A percentile compares a stretch with the other conserved stretches of the same genome.
phyloP scores from a whole-genome alignment of 805 yeast species.

The Yamadazyma nakazawae region DNA sequence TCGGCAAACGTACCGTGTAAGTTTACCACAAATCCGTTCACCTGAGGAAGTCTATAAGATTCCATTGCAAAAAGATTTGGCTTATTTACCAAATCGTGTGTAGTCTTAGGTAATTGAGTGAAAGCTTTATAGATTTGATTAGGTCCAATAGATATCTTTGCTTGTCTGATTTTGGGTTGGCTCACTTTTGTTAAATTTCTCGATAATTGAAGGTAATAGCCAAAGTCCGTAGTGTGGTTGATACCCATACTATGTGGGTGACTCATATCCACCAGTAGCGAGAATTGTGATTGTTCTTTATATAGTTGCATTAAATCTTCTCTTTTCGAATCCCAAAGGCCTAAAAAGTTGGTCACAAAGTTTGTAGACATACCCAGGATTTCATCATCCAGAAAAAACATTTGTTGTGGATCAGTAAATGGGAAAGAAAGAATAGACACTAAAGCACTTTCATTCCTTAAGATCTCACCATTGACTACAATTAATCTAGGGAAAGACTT shows the following conservation, averaged over 20 bases:
- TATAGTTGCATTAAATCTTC: conserved; percentile 67
- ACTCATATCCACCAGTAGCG: conserved; percentile 69
- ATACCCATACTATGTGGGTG: conserved; percentile 48
- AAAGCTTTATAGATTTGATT: conserved; percentile 62
- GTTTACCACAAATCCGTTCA: conserved; percentile 72
- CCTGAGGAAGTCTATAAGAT: conserved; percentile 63
- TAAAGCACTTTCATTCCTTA: conserved; percentile 71
- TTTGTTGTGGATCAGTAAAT: conserved; percentile 49
- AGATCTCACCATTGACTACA: conserved; percentile 70
- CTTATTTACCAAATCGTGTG: conserved; percentile 61
- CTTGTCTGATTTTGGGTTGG: conserved; percentile 50
- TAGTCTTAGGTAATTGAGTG: conserved; percentile 69
- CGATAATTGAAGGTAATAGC: conserved; percentile 67
- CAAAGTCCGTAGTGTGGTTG: conserved; percentile 39
- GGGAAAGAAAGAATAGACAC: conserved; percentile 53
- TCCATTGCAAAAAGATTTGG: conserved; percentile 77
- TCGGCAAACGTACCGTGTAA: conserved; percentile 88
- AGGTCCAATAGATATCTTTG: conserved; percentile 65
- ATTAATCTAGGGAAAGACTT: conserved; percentile 75
- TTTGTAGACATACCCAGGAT: conserved; percentile 69
- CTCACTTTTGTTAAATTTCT: conserved; percentile 71
- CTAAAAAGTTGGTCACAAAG: conserved; percentile 71
- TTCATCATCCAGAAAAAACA: conserved; percentile 78
- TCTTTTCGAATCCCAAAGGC: conserved; percentile 80
- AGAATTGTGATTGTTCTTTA: conserved; percentile 81